Percentiles rank a stretch among this genome's conserved stretches.
These are phyloP conservation scores for Bryopsis sp. DNA, from an alignment of 139 green algal genomes.

Conservation along the genomic window DNA sequence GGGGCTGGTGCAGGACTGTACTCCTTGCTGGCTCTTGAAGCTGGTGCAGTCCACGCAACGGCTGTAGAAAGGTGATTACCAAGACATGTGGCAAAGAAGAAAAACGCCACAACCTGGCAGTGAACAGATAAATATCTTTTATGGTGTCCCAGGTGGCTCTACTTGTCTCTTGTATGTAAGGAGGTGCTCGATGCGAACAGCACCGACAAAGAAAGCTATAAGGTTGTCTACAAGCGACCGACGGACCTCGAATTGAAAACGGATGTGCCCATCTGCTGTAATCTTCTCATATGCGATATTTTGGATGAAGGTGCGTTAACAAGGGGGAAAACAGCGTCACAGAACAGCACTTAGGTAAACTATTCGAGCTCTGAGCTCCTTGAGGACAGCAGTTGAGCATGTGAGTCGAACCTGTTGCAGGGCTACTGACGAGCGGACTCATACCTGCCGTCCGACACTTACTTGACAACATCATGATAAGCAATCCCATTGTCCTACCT, in stretches of 20 bases:
- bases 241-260: slow-evolving; percentile 48
- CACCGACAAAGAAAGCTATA: slow-evolving; percentile 24
- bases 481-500: slow-evolving; percentile 50
- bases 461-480: slow-evolving; percentile 39
- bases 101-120: background rate
- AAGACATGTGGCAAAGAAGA: background rate
- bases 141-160: slow-evolving; percentile 48
- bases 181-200: slow-evolving; percentile 34
- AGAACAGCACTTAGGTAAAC: slow-evolving; percentile 1
- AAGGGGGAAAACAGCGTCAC: background rate
- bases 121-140: slow-evolving; percentile 1
- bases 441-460: background rate
- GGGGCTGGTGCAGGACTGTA: slow-evolving; percentile 44
- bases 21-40: slow-evolving; percentile 43
- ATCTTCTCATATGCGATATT: slow-evolving; percentile 54
- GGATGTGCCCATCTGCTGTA: slow-evolving; percentile 59
- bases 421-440: background rate
- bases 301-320: slow-evolving; percentile 46
- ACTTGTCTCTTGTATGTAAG: slow-evolving; percentile 54
- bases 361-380: background rate
- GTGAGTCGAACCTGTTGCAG: background rate
- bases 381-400: background rate
- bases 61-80: slow-evolving; percentile 35
- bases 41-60: slow-evolving; percentile 57
- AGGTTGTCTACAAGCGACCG: slow-evolving; percentile 65